Conservation (phyloP, 2,329 filamentous ascomycete genomes). For the Pezicula radicicola region DNA sequence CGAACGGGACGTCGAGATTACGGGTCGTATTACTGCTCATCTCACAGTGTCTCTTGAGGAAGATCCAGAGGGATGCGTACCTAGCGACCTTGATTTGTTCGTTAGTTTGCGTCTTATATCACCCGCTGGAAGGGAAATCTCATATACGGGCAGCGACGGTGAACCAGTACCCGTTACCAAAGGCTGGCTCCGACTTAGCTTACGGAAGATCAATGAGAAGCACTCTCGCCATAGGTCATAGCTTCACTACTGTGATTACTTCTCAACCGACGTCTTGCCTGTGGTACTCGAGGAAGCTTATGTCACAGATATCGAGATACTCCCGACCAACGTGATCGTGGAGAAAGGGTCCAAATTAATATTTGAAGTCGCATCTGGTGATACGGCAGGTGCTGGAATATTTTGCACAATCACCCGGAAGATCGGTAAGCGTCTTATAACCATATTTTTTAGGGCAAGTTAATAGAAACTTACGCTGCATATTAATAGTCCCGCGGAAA, state of each 20-base stretch:
- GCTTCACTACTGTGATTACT: constrained; percentile 57
- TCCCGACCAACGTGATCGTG: constrained; percentile 58
- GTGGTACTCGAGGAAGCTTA: constrained; percentile 55
- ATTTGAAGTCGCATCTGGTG: constrained; percentile 50
- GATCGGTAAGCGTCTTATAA: neutral
- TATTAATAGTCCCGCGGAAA: constrained; percentile 15
- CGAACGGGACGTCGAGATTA: constrained; percentile 63
- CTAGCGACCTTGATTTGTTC: constrained; percentile 57
- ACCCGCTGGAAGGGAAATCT: constrained; percentile 50
- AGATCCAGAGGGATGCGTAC: constrained; percentile 30
- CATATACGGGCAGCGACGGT: constrained; percentile 61
- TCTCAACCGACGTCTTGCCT: constrained; percentile 48
- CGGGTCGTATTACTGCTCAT: constrained; percentile 63
- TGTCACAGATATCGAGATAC: constrained; percentile 56
- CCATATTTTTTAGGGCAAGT: constrained; percentile 40
- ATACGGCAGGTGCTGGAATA: constrained; percentile 56
- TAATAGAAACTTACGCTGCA: constrained; percentile 15
- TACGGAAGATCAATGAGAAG: constrained; percentile 49
- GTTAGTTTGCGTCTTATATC: constrained; percentile 56
- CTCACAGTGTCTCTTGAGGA: constrained; percentile 59
- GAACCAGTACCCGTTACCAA: constrained; percentile 59
- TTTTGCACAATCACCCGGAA: constrained; percentile 51
- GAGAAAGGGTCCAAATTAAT: constrained; percentile 48
- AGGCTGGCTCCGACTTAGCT: constrained; percentile 56
- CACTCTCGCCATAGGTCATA: constrained; percentile 49